These are phyloP conservation scores for Plenodomus lindquistii DNA, from an alignment of 2,329 filamentous ascomycete species.

Conservation along the genomic window DNA sequence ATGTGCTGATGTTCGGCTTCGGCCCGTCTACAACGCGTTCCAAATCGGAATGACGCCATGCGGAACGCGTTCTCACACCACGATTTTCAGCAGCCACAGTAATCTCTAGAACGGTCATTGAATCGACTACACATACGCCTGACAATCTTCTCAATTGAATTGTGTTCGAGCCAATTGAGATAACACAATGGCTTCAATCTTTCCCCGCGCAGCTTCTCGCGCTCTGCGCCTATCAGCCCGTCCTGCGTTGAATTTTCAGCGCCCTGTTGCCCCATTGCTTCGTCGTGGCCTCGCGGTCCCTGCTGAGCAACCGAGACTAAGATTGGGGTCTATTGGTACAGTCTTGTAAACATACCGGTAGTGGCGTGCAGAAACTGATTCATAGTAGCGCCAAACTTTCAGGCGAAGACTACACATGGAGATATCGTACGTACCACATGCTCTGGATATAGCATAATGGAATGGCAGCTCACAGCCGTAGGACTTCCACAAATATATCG, in stretches of 20 bases:
- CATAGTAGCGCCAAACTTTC: conserved; percentile 75
- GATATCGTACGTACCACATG: conserved; percentile 59
- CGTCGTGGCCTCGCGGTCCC: conserved; percentile 45
- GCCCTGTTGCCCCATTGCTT: conserved; percentile 34
- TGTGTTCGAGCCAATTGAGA: no score
- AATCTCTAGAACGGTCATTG: no score
- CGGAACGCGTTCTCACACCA: not conserved
- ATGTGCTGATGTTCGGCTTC: no score
- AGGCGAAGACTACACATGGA: conserved; percentile 77
- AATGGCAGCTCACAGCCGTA: conserved; percentile 1
- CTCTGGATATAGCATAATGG: conserved; percentile 47
- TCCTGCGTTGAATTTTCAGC: conserved; percentile 27
- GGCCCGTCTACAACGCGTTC: not conserved
- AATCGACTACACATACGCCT: not conserved
- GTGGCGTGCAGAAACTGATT: not conserved
- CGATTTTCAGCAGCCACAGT: no score
- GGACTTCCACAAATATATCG: conserved; percentile 76
- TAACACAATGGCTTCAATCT: conserved; percentile 37
- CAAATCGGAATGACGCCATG: conserved; percentile 7
- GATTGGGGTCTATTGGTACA: conserved; percentile 48
- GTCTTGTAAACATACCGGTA: no score
- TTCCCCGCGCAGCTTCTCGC: conserved; percentile 39
- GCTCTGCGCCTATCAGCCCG: conserved; percentile 21
- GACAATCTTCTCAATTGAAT: not conserved
- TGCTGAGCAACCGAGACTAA: conserved; percentile 47